Base-by-base conservation (phyloP, 495 filamentous ascomycete species). In the Trichocladium uniseriatum region DNA sequence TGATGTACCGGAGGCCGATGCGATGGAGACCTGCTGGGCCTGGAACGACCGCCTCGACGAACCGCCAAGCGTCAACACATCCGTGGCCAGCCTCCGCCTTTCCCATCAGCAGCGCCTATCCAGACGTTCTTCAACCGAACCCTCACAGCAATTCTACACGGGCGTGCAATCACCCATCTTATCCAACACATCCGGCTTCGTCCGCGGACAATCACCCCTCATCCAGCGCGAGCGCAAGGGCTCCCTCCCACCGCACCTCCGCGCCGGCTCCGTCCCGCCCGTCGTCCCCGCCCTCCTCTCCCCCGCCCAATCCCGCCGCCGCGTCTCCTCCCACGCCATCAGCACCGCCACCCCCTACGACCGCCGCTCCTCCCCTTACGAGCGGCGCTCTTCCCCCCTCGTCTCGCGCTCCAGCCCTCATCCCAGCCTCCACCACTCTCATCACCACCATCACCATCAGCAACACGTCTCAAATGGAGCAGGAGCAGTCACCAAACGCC, bases 1-100 rank as follows among this genome's bases (percentile, higher is more conserved):
- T 19, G 66, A 76, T 19, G 71, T 75, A 6, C 70, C 71, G 27
- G 80, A 81, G 61, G 75, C 71, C 9, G 78, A 81, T 53, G 79
- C 75, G 5, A 68, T 74, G 51, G 82, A 86, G 55, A 64, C 69
- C 9, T 76, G 62, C 47, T 76, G 72, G 73, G 51, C 51, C 6
- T 69, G 68, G 66, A 68, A 82, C 55, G 68, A 75, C 35, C 62
- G 58, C 28, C 70, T 81, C 11, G 82, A 86, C 47, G 71, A 70
- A 20, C 50, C 63, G 20, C 59, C 65, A 4, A 67, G 60, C 50
- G 38, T 51, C 22, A 49, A 49, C 28, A 57, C 60, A 7, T 62
- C 65, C 3, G 53, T 62, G 15, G 29, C 69, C 8, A 70, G 64
- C 27, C 65, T 72, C 28, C 70, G 67, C 21, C 61, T 68, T 22